Evolutionary conservation across 108 stramenopile genomes (phyloP), one percentile per base, ranked within the genome.

Genomic region (Chaetoceros muelleri): DNA sequence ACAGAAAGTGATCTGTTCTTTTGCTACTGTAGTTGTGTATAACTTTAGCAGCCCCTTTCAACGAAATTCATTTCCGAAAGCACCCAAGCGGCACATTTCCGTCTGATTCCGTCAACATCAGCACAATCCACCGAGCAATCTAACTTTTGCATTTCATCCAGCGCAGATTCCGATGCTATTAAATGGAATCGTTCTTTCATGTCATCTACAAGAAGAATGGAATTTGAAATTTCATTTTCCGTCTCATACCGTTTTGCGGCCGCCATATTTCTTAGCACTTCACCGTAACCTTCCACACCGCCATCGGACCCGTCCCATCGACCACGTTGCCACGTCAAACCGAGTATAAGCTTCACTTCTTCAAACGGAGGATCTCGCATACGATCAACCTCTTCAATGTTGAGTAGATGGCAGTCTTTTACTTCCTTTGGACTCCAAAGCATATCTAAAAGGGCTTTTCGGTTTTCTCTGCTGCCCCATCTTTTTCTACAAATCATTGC

Each of bases 331-430:
- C 76, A 85, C 30, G 68, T 58, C 58, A 90, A 62, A 24, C 62
- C 87, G 18, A 85, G 66, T 30, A 84, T 63, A n/a, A 90, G 63
- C 64, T 85, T 90, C 44, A 90, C 44, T 72, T 90, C 87, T 53
- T 90, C 87, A 52, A 84, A 77, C 8, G 73, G 48, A 51, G 49
- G 24, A 16, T 51, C 49, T 51, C 24, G 5, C 5, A 51, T 5
- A 5, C 10, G 8, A 24, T 26, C 24, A 2, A 57, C 45, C 17
- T 55, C 61, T 29, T 30, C 49, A 3, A 20, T 60, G 23, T 58
- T 52, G 19, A 10, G 58, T 53, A 48, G 44, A 47, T 58, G 27
- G 13, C 30, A 26, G 2, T 47, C 44, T 19, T 51, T 28, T n/a
- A 46, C 53, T 48, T 65, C 61, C 1, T 30, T 53, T n/a, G 76